Evolutionary conservation across 345 rosid species (phyloP).

Genomic region (Sonneratia caseolaris): DNA sequence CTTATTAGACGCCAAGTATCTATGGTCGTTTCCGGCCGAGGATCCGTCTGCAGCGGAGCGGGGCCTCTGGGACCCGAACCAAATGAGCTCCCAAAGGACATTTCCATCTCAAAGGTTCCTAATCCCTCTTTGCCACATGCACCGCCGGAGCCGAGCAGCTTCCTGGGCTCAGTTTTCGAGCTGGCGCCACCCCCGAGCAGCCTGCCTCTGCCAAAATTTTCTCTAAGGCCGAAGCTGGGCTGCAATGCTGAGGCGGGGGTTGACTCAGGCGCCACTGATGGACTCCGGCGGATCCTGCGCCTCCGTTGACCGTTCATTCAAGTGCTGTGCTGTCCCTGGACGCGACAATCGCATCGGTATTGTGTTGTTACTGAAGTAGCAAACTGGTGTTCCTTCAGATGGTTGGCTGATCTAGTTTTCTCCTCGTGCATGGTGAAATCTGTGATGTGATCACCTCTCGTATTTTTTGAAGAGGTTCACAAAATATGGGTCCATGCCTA

Average conservation of each 20-base stretch:
- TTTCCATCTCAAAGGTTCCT: neutral
- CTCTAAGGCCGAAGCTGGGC: constrained; percentile 41
- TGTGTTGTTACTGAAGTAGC: neutral
- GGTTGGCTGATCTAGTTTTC: no score
- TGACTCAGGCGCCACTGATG: constrained; percentile 48
- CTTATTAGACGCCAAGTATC: neutral
- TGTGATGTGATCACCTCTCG: neutral
- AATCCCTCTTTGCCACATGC: neutral
- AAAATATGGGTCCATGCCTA: neutral
- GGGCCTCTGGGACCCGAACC: constrained; percentile 9
- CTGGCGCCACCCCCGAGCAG: constrained; percentile 67
- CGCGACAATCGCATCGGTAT: neutral
- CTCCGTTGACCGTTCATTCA: constrained; percentile 19
- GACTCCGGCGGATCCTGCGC: constrained; percentile 56
- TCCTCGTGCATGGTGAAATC: no score
- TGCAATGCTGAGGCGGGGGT: constrained; percentile 47
- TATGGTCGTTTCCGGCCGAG: neutral
- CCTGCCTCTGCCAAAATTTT: constrained; percentile 64
- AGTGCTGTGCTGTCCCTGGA: neutral
- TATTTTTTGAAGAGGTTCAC: neutral
- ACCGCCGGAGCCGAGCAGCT: constrained; percentile 1
- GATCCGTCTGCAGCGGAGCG: neutral
- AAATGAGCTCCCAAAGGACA: constrained; percentile 7
- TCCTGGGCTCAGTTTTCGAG: constrained; percentile 16
- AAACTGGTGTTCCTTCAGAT: no score